These are phyloP conservation scores for Pyrus communis DNA, from an alignment of 306 rosid species.

Conservation along the genomic window DNA sequence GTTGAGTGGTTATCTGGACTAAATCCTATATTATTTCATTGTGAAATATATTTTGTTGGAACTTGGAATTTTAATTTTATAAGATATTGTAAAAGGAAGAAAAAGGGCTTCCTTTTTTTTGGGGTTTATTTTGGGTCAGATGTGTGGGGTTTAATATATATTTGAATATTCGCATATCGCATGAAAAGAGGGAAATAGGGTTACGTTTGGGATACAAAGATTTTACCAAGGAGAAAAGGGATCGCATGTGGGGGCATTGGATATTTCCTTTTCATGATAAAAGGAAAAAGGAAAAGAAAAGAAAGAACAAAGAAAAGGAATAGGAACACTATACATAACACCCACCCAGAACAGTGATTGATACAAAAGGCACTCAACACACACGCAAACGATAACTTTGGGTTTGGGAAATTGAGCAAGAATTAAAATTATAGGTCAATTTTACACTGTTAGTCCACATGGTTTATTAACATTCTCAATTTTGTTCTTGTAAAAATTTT, in stretches of 20 bases:
- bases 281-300: neutral
- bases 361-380: neutral
- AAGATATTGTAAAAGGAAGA: neutral
- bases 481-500: too few species aligned
- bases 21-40: neutral
- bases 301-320: neutral
- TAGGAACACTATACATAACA: neutral
- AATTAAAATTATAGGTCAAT: neutral
- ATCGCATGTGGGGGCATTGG: neutral
- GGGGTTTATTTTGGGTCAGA: neutral
- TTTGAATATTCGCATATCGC: neutral
- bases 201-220: neutral
- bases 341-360: neutral
- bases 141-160: slow-evolving; percentile 8
- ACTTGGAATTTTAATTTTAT: neutral
- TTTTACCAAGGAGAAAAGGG: slow-evolving; percentile 1
- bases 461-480: too few species aligned
- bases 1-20: too few species aligned
- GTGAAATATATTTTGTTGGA: neutral
- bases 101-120: neutral
- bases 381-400: neutral
- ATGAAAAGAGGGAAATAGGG: neutral
- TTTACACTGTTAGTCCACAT: too few species aligned
- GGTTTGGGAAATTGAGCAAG: slow-evolving; percentile 2
- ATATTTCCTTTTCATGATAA: neutral